Evolutionary conservation across 2,329 filamentous ascomycete species (phyloP).

Genomic region (Colletotrichum trifolii): DNA sequence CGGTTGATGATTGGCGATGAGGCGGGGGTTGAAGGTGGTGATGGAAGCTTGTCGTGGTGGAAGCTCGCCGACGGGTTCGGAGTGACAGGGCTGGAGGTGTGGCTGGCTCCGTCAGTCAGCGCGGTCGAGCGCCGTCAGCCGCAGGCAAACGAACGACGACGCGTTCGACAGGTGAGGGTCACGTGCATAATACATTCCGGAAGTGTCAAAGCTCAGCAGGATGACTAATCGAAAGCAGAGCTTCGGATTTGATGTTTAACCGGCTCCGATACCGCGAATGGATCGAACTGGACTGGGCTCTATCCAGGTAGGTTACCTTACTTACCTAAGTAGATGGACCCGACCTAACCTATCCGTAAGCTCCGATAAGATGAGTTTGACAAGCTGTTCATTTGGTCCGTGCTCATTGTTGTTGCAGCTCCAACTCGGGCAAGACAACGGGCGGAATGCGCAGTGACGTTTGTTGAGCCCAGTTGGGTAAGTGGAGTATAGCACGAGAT

Average conservation of each 20-base stretch:
- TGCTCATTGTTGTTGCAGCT: conserved; percentile 10
- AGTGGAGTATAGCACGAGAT: conserved; percentile 31
- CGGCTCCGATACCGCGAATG: background rate
- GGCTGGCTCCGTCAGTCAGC: conserved; percentile 30
- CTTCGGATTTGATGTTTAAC: background rate
- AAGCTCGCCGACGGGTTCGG: conserved; percentile 32
- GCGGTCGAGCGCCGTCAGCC: conserved; percentile 20
- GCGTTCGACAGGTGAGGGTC: conserved; percentile 29
- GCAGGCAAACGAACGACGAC: conserved; percentile 39
- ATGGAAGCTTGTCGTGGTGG: conserved; percentile 37
- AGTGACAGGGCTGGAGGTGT: conserved; percentile 36
- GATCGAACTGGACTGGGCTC: no score
- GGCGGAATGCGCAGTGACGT: conserved; percentile 31
- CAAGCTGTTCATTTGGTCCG: background rate
- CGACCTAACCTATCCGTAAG: no score
- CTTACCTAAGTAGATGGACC: no score
- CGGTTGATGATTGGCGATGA: conserved; percentile 23
- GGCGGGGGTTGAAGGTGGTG: conserved; percentile 26
- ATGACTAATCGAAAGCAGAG: background rate
- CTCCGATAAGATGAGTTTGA: no score
- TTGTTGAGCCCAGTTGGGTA: conserved; percentile 17
- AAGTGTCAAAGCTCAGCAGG: conserved; percentile 14
- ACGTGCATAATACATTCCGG: conserved; percentile 22
- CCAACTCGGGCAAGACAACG: conserved; percentile 1
- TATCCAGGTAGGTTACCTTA: no score